Base-by-base conservation (phyloP, 441 rosid species). In the Brassica hybrid region DNA sequence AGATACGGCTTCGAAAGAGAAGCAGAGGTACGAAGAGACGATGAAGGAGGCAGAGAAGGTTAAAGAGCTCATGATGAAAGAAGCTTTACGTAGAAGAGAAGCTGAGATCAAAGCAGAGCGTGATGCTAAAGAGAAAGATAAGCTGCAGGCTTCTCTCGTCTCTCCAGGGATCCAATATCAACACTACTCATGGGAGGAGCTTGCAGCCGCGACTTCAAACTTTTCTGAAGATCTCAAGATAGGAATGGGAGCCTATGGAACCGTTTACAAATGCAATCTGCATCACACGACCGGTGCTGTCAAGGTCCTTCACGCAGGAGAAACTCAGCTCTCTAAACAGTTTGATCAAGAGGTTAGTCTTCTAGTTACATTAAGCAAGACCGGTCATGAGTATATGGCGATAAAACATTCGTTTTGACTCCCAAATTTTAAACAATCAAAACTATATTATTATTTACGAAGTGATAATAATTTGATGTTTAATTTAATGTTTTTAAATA, bases 201-300 rank as follows among this genome's bases (percentile, higher is more conserved):
- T 94, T 43, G 66, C 83, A 60, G 86, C 87, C 48, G 93, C 98
- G 27, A 91, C 99, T 58, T 90, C 91, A 36, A 85, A 92, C 4
- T 93, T 93, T 83, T 88, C 96, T 0, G 94, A 91, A 77, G 78
- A 89, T 68, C 87, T 83, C 71, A 90, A 83, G 86, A 86, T 94
- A 36, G 99, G 99, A 68, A 83, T 80, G 56, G 99, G 99, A 82
- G 99, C 94, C 6, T 90, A 90, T 83, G 99, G 99, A 82, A 82
- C 86, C 19, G 99, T 94, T 57, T 94, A 94, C 73, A 90, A 84
- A 75, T 87, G 99, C 71, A 83, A 58, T 76, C 73, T 93, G 16
- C 94, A 89, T 82, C 96, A 94, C 65, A 93, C 96, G 0, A 69
- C 85, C 1, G 94, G 85, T 0, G 99, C 99, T 23, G 99, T 91